Evolutionary conservation across 1,139 yeast genomes (phyloP).

Genomic region (Diutina scorzettiae): DNA sequence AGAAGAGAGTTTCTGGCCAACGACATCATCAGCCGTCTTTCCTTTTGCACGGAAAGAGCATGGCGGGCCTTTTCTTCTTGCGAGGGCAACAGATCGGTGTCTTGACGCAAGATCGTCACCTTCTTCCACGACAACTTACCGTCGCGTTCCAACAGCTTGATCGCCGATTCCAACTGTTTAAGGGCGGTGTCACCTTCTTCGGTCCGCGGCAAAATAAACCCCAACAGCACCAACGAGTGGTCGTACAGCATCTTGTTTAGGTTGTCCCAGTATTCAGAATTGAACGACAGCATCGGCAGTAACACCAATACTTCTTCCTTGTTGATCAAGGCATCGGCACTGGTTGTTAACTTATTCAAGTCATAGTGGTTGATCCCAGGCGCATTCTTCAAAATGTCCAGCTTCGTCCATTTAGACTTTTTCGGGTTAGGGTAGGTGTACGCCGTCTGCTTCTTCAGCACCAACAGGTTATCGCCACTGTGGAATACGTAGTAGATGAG

Average conservation of each 20-base stretch:
- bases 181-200: conserved; percentile 72
- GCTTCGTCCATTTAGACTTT: background rate
- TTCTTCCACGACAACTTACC: conserved; percentile 58
- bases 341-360: conserved; percentile 61
- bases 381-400: conserved; percentile 38
- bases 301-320: conserved; percentile 72
- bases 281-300: conserved; percentile 82
- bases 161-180: conserved; percentile 55
- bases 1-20: conserved; percentile 84
- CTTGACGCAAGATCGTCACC: conserved; percentile 83
- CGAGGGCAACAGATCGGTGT: conserved; percentile 57
- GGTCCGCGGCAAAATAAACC: conserved; percentile 80
- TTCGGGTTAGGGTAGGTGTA: conserved; percentile 4
- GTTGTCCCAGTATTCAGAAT: conserved; percentile 81
- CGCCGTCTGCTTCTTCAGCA: background rate
- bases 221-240: conserved; percentile 71
- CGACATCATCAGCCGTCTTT: conserved; percentile 84
- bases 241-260: conserved; percentile 67
- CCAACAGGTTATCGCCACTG: background rate
- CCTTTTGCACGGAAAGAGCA: conserved; percentile 67
- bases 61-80: conserved; percentile 71
- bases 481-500: background rate
- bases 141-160: conserved; percentile 37
- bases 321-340: conserved; percentile 58
- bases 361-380: conserved; percentile 80